Conservation (phyloP, 176 grass and related monocot species). For the Carex scoparia region DNA sequence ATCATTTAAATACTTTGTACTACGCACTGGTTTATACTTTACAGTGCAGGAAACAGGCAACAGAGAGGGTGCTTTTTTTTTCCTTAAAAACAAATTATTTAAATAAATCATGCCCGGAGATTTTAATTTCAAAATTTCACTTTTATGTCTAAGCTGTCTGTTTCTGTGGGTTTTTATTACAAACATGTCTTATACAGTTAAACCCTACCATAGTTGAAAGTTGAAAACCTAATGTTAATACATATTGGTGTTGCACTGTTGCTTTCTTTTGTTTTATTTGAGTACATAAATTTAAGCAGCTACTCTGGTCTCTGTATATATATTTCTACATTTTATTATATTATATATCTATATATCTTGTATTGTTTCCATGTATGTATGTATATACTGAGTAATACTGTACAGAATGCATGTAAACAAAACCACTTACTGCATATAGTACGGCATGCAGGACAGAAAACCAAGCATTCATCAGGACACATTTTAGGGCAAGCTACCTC, state of each 20-base stretch:
- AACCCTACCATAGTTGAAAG: too few relatives aligned
- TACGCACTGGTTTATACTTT: not conserved
- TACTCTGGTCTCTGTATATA: not conserved
- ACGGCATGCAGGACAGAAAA: conserved; percentile 12
- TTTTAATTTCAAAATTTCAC: not conserved
- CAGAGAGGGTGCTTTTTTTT: not conserved
- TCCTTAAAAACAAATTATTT: not conserved
- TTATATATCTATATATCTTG: not conserved
- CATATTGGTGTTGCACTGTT: not conserved
- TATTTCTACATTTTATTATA: not conserved
- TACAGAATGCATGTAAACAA: not conserved
- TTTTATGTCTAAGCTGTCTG: not conserved
- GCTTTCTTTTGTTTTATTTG: not conserved
- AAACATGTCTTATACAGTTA: not conserved
- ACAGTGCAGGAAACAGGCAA: not conserved
- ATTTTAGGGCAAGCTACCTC: not conserved
- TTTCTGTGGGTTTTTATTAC: not conserved
- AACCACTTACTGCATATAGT: conserved; percentile 9
- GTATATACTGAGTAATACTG: not conserved
- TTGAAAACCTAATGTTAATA: not conserved
- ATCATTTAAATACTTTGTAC: not conserved
- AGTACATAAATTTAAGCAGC: too few relatives aligned
- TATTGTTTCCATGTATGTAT: not conserved
- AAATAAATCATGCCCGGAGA: not conserved
- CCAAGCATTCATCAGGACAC: not conserved